Percentiles rank a stretch among this genome's conserved stretches.
phyloP scores from a whole-genome alignment of 192 early-diverging fungal species.

The Tieghemiomyces parasiticus region DNA sequence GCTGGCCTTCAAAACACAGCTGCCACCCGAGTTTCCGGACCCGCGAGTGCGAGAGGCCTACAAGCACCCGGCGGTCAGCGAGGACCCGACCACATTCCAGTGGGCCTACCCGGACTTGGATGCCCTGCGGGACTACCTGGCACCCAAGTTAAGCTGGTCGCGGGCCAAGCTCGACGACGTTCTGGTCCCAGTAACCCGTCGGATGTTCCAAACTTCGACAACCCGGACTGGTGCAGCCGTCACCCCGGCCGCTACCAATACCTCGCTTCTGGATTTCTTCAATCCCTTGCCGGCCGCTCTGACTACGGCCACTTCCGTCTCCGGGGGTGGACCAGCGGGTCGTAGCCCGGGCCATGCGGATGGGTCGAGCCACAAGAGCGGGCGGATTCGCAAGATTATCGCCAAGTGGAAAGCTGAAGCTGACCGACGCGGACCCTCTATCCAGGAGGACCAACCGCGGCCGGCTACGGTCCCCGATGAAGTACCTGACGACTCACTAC shows the following conservation, averaged over 20 bases:
- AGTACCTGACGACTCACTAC: too few relatives aligned
- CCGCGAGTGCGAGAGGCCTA: constrained; percentile 65
- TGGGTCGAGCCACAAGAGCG: constrained; percentile 6
- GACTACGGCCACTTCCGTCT: too few relatives aligned
- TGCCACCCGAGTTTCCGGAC: constrained; percentile 72
- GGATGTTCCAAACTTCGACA: too few relatives aligned
- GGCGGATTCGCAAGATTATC: constrained; percentile 4
- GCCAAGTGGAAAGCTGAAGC: neutral
- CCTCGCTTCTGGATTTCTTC: neutral
- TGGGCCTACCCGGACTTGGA: constrained; percentile 31
- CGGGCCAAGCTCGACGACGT: constrained; percentile 23
- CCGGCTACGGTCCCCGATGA: too few relatives aligned
- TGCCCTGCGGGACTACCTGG: constrained; percentile 28
- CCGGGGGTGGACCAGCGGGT: too few relatives aligned
- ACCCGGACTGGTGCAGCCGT: too few relatives aligned
- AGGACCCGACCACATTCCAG: constrained; percentile 16
- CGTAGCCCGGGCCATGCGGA: neutral
- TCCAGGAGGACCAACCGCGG: too few relatives aligned
- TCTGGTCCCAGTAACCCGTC: constrained; percentile 20
- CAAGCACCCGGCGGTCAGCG: constrained; percentile 48
- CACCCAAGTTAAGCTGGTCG: constrained; percentile 26
- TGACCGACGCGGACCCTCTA: too few relatives aligned
- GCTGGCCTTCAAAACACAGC: constrained; percentile 39
- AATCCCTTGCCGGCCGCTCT: neutral
- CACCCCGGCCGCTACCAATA: too few relatives aligned